phyloP scores from a whole-genome alignment of 805 yeast genomes.

The Naumovozyma castellii region DNA sequence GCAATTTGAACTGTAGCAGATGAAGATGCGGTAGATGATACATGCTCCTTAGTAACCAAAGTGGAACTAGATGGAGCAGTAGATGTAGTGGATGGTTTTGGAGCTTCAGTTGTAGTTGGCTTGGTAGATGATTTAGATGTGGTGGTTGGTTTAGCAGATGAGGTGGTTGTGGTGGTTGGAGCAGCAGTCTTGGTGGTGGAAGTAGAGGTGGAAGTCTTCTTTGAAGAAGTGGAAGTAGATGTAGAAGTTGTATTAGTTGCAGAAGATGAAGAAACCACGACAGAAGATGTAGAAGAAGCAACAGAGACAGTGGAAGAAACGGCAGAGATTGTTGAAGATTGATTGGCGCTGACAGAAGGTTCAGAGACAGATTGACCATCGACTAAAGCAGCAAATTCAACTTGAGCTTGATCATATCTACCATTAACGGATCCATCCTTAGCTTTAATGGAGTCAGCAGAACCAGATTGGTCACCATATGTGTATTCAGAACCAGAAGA shows the following conservation, averaged over 20 bases:
- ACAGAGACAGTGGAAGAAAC: constrained; percentile 5
- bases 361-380: constrained; percentile 17
- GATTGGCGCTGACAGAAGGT: constrained; percentile 6
- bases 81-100: constrained; percentile 8
- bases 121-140: constrained; percentile 1
- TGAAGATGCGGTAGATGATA: constrained; percentile 11
- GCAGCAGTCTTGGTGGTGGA: constrained; percentile 5
- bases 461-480: constrained; percentile 48
- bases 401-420: constrained; percentile 38
- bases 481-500: constrained; percentile 52
- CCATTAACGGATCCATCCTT: constrained; percentile 54
- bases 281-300: constrained; percentile 8
- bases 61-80: constrained; percentile 6
- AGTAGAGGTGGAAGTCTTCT: constrained; percentile 2
- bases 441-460: constrained; percentile 51
- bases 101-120: constrained; percentile 5
- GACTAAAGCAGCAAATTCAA: constrained; percentile 31
- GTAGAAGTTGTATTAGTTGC: constrained; percentile 6
- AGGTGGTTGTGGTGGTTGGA: constrained; percentile 5
- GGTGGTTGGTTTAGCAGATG: constrained; percentile 1
- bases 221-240: constrained; percentile 8
- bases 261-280: constrained; percentile 7
- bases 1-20: neutral
- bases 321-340: constrained; percentile 8
- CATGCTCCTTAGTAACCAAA: neutral